Conservation (phyloP, 2,329 filamentous ascomycete genomes). For the Ceratocystis lukuohia region DNA sequence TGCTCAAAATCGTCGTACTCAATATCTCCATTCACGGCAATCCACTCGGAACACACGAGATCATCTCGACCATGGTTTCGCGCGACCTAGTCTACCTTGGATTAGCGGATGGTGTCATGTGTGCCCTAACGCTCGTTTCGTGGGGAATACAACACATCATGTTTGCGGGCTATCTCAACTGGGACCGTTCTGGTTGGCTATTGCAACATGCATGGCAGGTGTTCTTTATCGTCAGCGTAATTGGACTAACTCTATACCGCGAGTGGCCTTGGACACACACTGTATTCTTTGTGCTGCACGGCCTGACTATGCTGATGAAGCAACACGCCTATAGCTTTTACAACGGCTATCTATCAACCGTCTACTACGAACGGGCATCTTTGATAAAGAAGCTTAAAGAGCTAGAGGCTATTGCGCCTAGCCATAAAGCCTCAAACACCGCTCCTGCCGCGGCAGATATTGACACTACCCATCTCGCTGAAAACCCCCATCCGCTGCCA, state of each 20-base stretch:
- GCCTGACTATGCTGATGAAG: conserved; percentile 69
- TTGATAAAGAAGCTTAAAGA: conserved; percentile 40
- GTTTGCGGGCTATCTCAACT: conserved; percentile 45
- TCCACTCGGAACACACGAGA: conserved; percentile 56
- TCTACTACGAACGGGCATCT: conserved; percentile 38
- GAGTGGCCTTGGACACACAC: conserved; percentile 78
- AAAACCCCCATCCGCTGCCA: conserved; percentile 19
- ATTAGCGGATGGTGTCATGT: conserved; percentile 57
- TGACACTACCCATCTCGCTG: conserved; percentile 17
- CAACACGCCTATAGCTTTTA: conserved; percentile 70
- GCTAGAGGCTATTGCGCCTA: conserved; percentile 31
- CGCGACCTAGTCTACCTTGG: conserved; percentile 41
- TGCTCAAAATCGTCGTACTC: conserved; percentile 51
- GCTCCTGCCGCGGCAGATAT: conserved; percentile 22
- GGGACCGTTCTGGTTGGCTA: conserved; percentile 58
- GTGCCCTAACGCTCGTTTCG: conserved; percentile 49
- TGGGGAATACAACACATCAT: conserved; percentile 52
- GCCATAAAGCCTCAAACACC: background rate
- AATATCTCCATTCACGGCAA: conserved; percentile 59
- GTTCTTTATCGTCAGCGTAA: conserved; percentile 45
- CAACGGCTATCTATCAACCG: conserved; percentile 56
- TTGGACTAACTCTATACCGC: conserved; percentile 53
- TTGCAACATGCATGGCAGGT: conserved; percentile 64
- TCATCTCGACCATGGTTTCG: conserved; percentile 53
- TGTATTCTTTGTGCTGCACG: conserved; percentile 63